Percentiles rank a stretch among this genome's conserved stretches.
phyloP scores from a whole-genome alignment of 179 eudicot genomes.

The Camellia oleifera region DNA sequence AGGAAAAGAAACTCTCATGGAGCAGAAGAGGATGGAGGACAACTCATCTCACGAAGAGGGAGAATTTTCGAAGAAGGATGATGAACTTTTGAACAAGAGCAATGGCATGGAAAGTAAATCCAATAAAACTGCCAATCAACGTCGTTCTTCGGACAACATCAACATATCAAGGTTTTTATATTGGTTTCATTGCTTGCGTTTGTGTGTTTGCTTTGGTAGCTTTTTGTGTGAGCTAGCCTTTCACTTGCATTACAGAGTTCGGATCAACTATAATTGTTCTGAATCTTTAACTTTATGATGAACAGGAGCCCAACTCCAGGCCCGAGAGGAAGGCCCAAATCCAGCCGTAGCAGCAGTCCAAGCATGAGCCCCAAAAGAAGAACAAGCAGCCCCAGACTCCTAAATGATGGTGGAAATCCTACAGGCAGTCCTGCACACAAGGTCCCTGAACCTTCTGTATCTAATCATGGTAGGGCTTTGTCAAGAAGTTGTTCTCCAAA shows the following conservation, averaged over 20 bases:
- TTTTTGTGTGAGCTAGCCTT: slow-evolving; percentile 7
- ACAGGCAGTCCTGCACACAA: slow-evolving; percentile 32
- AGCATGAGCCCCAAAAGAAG: slow-evolving; percentile 43
- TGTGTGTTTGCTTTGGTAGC: background rate
- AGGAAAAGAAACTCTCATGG: slow-evolving; percentile 15
- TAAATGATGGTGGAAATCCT: slow-evolving; percentile 18
- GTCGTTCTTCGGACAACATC: slow-evolving; percentile 26
- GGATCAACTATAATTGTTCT: background rate
- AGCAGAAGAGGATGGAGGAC: slow-evolving; percentile 23
- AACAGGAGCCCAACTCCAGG: slow-evolving; percentile 52
- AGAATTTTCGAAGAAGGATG: slow-evolving; percentile 36
- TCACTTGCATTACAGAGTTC: background rate
- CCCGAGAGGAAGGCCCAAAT: slow-evolving; percentile 33
- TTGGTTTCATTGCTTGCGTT: background rate
- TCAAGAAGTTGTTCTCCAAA: slow-evolving; percentile 66
- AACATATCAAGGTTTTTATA: slow-evolving; percentile 57
- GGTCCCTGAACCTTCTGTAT: slow-evolving; percentile 41
- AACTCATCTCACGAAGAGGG: slow-evolving; percentile 38
- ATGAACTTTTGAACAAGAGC: slow-evolving; percentile 33
- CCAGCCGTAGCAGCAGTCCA: slow-evolving; percentile 36
- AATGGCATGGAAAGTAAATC: slow-evolving; percentile 32
- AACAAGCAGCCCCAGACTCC: slow-evolving; percentile 16
- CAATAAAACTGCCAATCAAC: slow-evolving; percentile 25
- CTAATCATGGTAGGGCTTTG: slow-evolving; percentile 33
- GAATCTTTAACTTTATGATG: background rate